Evolutionary conservation across 192 early-diverging fungal species (phyloP).

Genomic region (Dissophora globulifera): DNA sequence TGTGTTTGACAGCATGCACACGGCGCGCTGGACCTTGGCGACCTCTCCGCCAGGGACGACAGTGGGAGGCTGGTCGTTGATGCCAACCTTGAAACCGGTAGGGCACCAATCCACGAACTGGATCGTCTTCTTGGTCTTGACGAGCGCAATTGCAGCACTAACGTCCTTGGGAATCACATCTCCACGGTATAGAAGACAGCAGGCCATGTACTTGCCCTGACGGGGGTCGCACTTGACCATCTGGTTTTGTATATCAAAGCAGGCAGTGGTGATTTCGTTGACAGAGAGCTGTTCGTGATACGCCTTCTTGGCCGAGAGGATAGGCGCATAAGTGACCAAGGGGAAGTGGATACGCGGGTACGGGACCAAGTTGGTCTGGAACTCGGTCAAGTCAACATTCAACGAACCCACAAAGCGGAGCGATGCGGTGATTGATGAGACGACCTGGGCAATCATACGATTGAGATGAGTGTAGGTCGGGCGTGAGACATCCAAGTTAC

Average conservation of each 20-base stretch:
- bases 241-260: conserved; percentile 98
- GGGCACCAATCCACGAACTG: conserved; percentile 99
- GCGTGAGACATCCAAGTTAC: conserved; percentile 96
- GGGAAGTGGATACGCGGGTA: conserved; percentile 99
- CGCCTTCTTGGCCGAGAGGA: conserved; percentile 95
- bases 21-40: conserved; percentile 96
- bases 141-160: conserved; percentile 85
- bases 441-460: conserved; percentile 97
- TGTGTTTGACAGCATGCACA: conserved; percentile 99
- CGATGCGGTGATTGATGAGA: conserved; percentile 99
- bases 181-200: conserved; percentile 98
- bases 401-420: conserved; percentile 98
- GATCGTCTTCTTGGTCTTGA: conserved; percentile 97
- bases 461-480: conserved; percentile 98
- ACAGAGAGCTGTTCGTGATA: conserved; percentile 97
- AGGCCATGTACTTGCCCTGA: conserved; percentile 99
- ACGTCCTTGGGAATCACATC: conserved; percentile 99
- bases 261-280: conserved; percentile 94
- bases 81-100: conserved; percentile 99
- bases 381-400: conserved; percentile 99
- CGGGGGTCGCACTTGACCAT: conserved; percentile 99
- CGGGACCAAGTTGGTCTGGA: conserved; percentile 99
- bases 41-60: conserved; percentile 77
- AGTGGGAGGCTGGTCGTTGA: conserved; percentile 93
- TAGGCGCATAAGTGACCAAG: conserved; percentile 95